Percentiles rank a stretch among this genome's conserved stretches.
phyloP scores from a whole-genome alignment of 139 green algal species.

The Raphidocelis subcapitata region DNA sequence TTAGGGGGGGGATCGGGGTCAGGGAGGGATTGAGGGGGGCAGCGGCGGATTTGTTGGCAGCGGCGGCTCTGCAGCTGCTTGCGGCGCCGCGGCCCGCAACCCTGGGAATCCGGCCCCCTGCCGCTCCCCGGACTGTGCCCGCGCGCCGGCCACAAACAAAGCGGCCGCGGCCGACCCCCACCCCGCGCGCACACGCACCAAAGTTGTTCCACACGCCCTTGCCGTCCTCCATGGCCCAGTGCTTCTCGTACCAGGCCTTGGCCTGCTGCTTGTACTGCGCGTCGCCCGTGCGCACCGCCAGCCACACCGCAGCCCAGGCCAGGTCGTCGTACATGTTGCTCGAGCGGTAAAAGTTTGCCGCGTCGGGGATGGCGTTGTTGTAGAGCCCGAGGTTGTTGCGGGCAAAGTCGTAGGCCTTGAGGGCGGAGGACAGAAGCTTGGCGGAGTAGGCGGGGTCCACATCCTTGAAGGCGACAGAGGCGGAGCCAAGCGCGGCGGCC shows the following conservation, averaged over 20 bases:
- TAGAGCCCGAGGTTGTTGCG: constrained; percentile 23
- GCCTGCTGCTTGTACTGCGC: constrained; percentile 13
- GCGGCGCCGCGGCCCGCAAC: too few relatives aligned
- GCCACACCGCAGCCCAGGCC: constrained; percentile 5
- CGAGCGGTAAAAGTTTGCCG: constrained; percentile 24
- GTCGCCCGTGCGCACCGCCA: constrained; percentile 16
- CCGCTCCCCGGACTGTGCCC: too few relatives aligned
- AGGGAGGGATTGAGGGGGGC: too few relatives aligned
- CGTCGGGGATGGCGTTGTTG: constrained; percentile 18
- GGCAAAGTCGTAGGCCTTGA: constrained; percentile 28
- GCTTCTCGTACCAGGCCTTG: constrained; percentile 14
- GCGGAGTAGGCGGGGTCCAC: constrained; percentile 11
- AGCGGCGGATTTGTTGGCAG: too few relatives aligned
- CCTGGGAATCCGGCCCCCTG: too few relatives aligned
- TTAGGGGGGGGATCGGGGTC: too few relatives aligned
- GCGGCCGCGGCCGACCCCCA: too few relatives aligned
- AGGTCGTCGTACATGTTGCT: constrained; percentile 34
- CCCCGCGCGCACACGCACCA: too few relatives aligned
- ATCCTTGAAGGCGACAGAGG: constrained; percentile 15
- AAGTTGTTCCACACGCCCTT: constrained; percentile 23
- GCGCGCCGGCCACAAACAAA: too few relatives aligned
- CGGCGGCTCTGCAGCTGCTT: too few relatives aligned
- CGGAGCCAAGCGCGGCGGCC: constrained; percentile 23
- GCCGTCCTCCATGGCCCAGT: constrained; percentile 15
- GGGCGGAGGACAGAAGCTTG: constrained; percentile 14